phyloP scores from a whole-genome alignment of 257 asterid species.

The Solanum ahanhuiri region DNA sequence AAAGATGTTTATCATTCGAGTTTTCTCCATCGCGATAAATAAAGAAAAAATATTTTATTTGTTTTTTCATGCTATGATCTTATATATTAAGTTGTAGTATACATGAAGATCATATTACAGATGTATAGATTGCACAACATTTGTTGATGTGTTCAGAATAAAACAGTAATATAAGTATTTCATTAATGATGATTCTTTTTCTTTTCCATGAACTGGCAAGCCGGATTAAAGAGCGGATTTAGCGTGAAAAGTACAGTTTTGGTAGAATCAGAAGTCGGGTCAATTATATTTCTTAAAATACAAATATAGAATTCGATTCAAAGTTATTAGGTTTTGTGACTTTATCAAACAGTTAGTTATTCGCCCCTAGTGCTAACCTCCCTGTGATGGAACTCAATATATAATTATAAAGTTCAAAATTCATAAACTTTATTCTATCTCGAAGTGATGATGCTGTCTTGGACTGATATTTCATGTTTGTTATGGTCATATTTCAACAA shows the following conservation, averaged over 20 bases:
- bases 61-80: not conserved
- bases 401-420: too few species aligned
- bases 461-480: not conserved
- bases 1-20: too few species aligned
- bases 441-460: not conserved
- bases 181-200: not conserved
- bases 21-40: constrained; percentile 18
- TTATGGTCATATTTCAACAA: not conserved
- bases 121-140: not conserved
- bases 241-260: too few species aligned
- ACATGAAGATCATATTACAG: not conserved
- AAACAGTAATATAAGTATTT: not conserved
- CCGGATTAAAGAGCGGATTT: too few species aligned
- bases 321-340: not conserved
- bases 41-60: not conserved
- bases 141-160: not conserved
- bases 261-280: too few species aligned
- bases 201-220: too few species aligned
- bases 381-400: not conserved
- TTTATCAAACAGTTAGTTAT: too few species aligned
- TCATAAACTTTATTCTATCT: too few species aligned
- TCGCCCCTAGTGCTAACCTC: too few species aligned
- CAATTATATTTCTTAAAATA: too few species aligned
- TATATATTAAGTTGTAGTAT: not conserved
- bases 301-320: not conserved